Base-by-base conservation (phyloP, 768 basidiomycete genomes). In the Punctularia strigosozonata region DNA sequence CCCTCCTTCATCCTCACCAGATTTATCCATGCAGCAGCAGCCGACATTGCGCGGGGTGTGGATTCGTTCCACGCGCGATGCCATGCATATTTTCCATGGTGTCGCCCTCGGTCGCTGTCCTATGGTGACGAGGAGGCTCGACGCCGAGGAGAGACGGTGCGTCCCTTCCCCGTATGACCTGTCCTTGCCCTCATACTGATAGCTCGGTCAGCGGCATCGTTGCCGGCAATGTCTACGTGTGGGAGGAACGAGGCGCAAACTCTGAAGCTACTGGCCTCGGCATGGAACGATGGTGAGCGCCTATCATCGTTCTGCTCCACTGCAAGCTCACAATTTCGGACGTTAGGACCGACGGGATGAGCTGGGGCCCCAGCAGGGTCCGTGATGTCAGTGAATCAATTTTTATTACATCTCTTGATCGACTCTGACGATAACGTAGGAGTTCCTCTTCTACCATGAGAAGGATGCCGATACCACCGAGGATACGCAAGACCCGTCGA, bases 211-310 rank as follows among this genome's bases (percentile, higher is more conserved):
- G 77, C 34, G 73, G 73, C 14, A 81, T 89, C 50, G 47, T 67
- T 14, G 71, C 85, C 0, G 85, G 85, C 19, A 83, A 83, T 47
- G 81, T 87, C 18, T 88, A 86, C 48, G 81, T 88, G 44, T 89
- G 86, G 85, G 85, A 89, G 54, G 85, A 89, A 48, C 79, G 84
- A 45, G 80, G 80, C 19, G 80, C 84, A 5, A 84, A 81, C 53
- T 76, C 80, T n/a, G 83, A 85, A 22, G 65, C 69, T 38, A 82
- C 83, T 7, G 85, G 85, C 12, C 71, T 86, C 34, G 85, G 85
- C 25, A 89, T 89, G 79, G 86, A 88, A 49, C 69, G 85, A 57
- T 86, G 86, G 79, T 75, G 50, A 25, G 63, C 26, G 31, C 38
- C 37, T 41, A 43, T 31, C 19, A 20, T 15, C 8, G 21, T 34